Base-by-base conservation (phyloP, 805 yeast genomes). In the Kuraishia hungarica region DNA sequence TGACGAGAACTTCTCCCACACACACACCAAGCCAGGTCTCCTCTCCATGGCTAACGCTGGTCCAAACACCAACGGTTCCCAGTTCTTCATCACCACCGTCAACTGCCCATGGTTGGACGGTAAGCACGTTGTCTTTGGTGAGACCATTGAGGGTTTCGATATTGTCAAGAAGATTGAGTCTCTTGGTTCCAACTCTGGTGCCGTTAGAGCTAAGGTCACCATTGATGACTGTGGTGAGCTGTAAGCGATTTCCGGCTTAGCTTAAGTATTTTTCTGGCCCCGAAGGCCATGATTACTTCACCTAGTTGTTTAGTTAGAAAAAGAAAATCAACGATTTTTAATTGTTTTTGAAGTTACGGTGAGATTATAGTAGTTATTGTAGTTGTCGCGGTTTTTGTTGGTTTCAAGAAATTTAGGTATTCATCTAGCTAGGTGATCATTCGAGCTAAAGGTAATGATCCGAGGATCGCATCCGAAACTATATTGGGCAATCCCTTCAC, bases 21-120 rank as follows among this genome's bases (percentile, higher is more conserved):
- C 73, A 68, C 97, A 93, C 76, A 78, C 77, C 78, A 83, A 73
- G 84, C 96, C 79, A 80, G 81, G 81, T 61, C 91, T 81, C 76
- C 87, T 74, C 73, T 89, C 97, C 60, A 93, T 93, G 97, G 97
- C 97, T 72, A 93, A 93, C 72, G 96, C 97, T 61, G 97, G 97
- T 65, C 96, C 96, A 74, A 89, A 90, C 85, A 89, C 97, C 77
- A 93, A 93, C 78, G 97, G 97, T 56, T 91, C 97, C 55, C 98
- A 92, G 78, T 92, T 92, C 77, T 92, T 93, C 82, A 87, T 90
- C 77, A 90, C 97, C 72, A 90, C 97, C 56, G 92, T 88, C 54
- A 79, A 86, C 62, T 78, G 86, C 67, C 87, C 94, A 58, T 89
- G 94, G 93, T 81, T 92, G 72, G 96, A 91, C 68, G 97, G 96